Conservation (phyloP, 345 rosid species). For the Raphanus sativus region DNA sequence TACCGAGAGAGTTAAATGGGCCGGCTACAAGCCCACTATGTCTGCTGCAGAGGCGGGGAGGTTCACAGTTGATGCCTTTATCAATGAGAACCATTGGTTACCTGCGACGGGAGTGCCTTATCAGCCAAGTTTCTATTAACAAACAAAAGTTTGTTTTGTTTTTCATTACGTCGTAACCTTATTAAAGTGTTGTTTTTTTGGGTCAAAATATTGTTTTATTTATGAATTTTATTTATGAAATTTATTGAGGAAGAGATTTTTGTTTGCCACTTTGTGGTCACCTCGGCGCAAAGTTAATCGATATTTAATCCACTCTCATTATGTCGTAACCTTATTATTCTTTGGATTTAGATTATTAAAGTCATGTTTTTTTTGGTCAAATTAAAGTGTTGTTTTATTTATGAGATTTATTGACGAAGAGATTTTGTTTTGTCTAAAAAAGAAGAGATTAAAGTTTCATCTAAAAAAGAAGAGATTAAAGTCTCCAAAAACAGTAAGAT, state of each 20-base stretch:
- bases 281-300: not conserved
- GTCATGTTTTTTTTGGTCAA: no score
- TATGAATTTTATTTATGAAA: not conserved
- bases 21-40: slow-evolving; percentile 54
- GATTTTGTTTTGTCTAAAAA: slow-evolving; percentile 20
- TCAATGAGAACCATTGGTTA: slow-evolving; percentile 63
- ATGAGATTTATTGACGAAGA: not conserved
- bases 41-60: slow-evolving; percentile 47
- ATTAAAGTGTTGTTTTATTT: no score
- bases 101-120: slow-evolving; percentile 42
- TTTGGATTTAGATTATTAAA: no score
- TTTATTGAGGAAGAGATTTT: not conserved
- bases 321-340: no score
- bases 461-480: no score
- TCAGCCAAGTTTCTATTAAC: slow-evolving; percentile 19
- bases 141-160: not conserved
- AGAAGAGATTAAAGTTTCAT: no score
- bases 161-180: not conserved
- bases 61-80: slow-evolving; percentile 53
- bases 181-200: no score
- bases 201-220: not conserved
- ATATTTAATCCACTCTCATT: no score
- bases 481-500: slow-evolving; percentile 24
- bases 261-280: not conserved
- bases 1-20: slow-evolving; percentile 56